Base-by-base conservation (phyloP, 164 flowering plant genomes). In the Amborella trichopoda region DNA sequence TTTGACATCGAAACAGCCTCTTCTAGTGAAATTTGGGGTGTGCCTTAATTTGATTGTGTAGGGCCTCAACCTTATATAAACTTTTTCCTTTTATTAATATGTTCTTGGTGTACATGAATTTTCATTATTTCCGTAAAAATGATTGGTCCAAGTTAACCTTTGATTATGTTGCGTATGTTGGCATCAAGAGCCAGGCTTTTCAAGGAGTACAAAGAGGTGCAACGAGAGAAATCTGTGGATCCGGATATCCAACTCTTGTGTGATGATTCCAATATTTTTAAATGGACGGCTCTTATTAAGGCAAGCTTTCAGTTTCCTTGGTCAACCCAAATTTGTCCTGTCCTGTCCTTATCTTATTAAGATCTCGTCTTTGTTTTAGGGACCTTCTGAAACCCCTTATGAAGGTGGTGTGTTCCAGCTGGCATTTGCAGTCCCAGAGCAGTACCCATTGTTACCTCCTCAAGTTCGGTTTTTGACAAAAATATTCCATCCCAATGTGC, bases 401-500 rank as follows among this genome's bases (percentile, higher is more conserved):
- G 95, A 87, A 43, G 99, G 96, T 50, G 96, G 99, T 27, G 75
- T 87, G 14, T 91, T 91, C 70, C 95, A 91, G 76, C 86, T 87
- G 54, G 93, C 91, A 14, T 82, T 91, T 63, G 60, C 90, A 43
- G 80, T 87, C 28, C 99, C 99, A 13, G 96, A 84, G 65, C 99
- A 83, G 64, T 91, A 91, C 60, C 99, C 99, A 55, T 62, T 91
- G 75, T 93, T 84, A 49, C 99, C 99, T 58, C 96, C 94, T 50
- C 96, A 83, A 81, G 98, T 87, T 46, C 75, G 94, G 47, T 91
- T 91, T 64, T 63, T 87, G 56, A 91, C 96, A 24, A 91, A 91
- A 65, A 91, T 87, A 49, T 91, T 91, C 58, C 98, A 91, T 65
- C 96, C 98, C 21, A 91, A 91, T 69, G 98, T 91, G 28, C 98